Evolutionary conservation across 2,329 filamentous ascomycete genomes (phyloP).

Genomic region (Pyrenophora graminea): DNA sequence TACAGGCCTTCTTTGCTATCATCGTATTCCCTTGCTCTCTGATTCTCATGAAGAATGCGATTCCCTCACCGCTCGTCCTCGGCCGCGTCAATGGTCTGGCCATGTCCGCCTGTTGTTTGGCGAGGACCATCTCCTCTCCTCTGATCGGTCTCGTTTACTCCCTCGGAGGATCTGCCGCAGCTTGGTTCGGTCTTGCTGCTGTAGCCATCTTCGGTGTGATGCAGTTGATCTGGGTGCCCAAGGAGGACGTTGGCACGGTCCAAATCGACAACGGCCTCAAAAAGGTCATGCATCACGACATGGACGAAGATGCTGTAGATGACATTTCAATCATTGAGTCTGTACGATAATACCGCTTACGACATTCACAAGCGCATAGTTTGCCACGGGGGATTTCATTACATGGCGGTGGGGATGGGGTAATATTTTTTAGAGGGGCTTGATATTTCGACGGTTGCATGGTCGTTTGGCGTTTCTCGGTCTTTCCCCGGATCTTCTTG

Average conservation of each 20-base stretch:
- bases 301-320: slow-evolving; percentile 33
- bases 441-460: slow-evolving; percentile 18
- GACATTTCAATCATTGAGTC: slow-evolving; percentile 35
- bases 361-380: not conserved
- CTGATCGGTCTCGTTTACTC: slow-evolving; percentile 70
- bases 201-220: slow-evolving; percentile 61
- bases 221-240: slow-evolving; percentile 61
- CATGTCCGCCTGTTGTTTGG: slow-evolving; percentile 67
- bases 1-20: slow-evolving; percentile 71
- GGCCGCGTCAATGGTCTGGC: slow-evolving; percentile 74
- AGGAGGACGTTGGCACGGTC: slow-evolving; percentile 48
- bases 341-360: slow-evolving; percentile 22
- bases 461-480: slow-evolving; percentile 25
- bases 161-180: slow-evolving; percentile 62
- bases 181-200: slow-evolving; percentile 63
- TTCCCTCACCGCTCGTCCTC: slow-evolving; percentile 64
- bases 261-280: slow-evolving; percentile 41
- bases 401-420: not conserved
- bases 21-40: slow-evolving; percentile 69
- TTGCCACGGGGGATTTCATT: not conserved
- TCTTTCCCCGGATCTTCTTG: slow-evolving; percentile 1
- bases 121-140: slow-evolving; percentile 69
- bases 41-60: slow-evolving; percentile 77
- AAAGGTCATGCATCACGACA: slow-evolving; percentile 29
- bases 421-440: slow-evolving; percentile 4